Conservation (phyloP, 1,284 basidiomycete species). For the Leccinum holopus region DNA sequence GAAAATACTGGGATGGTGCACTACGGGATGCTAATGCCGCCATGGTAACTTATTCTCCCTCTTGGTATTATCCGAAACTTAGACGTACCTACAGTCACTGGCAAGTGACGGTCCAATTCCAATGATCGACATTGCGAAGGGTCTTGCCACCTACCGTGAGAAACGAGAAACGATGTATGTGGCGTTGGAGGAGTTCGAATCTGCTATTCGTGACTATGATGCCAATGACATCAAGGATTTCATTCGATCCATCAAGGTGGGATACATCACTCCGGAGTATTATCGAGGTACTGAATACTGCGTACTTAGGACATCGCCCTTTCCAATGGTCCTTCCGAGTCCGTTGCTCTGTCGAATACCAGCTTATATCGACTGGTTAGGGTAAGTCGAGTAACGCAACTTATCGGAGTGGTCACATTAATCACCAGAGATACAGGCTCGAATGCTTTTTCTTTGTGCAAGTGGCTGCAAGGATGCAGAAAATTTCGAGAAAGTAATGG, state of each 20-base stretch:
- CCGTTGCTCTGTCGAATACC: neutral
- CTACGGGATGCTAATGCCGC: no score
- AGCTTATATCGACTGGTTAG: neutral
- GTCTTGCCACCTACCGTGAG: neutral
- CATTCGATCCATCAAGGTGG: neutral
- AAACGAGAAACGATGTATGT: neutral
- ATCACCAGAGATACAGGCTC: neutral
- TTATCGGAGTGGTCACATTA: neutral
- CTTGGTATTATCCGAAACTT: no score
- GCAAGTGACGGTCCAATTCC: neutral
- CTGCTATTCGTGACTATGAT: neutral
- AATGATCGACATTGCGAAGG: constrained; percentile 5
- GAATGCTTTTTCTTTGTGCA: neutral
- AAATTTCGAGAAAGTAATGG: neutral
- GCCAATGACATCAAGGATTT: neutral
- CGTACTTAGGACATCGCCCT: neutral
- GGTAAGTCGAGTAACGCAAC: neutral
- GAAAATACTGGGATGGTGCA: no score
- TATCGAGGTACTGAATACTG: neutral
- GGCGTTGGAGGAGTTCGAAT: neutral
- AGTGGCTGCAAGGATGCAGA: neutral
- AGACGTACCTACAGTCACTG: neutral
- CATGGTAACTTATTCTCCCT: no score
- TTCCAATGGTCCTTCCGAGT: neutral
- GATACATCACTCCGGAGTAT: neutral